These are phyloP conservation scores for Talaromyces trachyspermus DNA, from an alignment of 495 filamentous ascomycete genomes.

Conservation along the genomic window DNA sequence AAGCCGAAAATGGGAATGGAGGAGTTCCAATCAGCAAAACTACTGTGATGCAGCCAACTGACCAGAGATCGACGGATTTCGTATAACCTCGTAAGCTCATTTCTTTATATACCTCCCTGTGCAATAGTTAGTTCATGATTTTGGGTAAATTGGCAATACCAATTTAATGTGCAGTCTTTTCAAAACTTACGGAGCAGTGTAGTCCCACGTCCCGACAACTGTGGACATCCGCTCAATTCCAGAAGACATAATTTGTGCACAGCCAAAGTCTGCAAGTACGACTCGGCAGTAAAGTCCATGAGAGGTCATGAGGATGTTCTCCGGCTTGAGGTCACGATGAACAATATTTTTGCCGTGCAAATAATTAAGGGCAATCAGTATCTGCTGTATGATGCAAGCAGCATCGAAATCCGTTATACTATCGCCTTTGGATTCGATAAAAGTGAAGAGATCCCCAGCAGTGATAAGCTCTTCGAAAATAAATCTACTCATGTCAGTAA, in stretches of 20 bases:
- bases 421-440: constrained; percentile 41
- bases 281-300: constrained; percentile 44
- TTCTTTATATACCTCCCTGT: constrained; percentile 39
- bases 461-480: constrained; percentile 59
- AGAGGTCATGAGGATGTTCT: constrained; percentile 57
- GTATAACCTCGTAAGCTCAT: constrained; percentile 43
- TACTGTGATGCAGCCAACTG: constrained; percentile 46
- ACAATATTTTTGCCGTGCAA: constrained; percentile 50
- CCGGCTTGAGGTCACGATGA: constrained; percentile 65
- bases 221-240: constrained; percentile 49
- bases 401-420: constrained; percentile 43
- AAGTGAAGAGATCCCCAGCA: constrained; percentile 59
- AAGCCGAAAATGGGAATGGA: constrained; percentile 15
- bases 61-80: constrained; percentile 57
- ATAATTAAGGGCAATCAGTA: constrained; percentile 53
- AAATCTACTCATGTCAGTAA: constrained; percentile 37
- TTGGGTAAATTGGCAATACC: too few species aligned
- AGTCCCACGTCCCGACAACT: constrained; percentile 56
- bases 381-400: constrained; percentile 49
- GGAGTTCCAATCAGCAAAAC: constrained; percentile 43
- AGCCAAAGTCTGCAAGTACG: constrained; percentile 70
- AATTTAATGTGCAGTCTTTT: constrained; percentile 9
- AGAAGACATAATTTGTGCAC: constrained; percentile 37
- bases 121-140: constrained; percentile 18
- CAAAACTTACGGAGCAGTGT: constrained; percentile 61